Evolutionary conservation across 2,329 filamentous ascomycete genomes (phyloP).

Genomic region (Xylariaceae sp.): DNA sequence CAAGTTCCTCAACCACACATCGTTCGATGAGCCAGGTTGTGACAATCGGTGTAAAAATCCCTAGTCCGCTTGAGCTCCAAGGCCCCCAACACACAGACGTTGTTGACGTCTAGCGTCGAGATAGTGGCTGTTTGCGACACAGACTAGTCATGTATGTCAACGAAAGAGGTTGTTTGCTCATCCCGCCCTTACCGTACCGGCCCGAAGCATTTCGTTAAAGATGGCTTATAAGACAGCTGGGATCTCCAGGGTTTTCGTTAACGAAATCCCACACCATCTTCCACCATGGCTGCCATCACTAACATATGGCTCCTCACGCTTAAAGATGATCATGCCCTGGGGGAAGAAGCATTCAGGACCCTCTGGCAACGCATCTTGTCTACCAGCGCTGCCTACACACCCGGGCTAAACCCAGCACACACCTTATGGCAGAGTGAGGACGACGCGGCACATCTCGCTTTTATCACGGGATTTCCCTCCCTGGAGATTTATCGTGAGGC

Average conservation of each 20-base stretch:
- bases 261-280: neutral
- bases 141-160: too few species aligned
- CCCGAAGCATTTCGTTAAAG: too few species aligned
- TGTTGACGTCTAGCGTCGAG: too few species aligned
- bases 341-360: conserved; percentile 8
- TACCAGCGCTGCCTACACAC: conserved; percentile 1
- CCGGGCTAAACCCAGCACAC: conserved; percentile 1
- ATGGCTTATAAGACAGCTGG: too few species aligned
- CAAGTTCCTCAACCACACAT: too few species aligned
- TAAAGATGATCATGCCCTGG: conserved; percentile 8
- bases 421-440: conserved; percentile 9
- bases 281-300: conserved; percentile 5
- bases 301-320: conserved; percentile 10
- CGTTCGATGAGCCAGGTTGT: too few species aligned
- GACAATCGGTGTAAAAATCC: too few species aligned
- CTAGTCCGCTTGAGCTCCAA: too few species aligned
- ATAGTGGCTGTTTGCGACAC: neutral
- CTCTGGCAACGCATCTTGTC: conserved; percentile 1
- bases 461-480: conserved; percentile 6
- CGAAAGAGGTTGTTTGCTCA: neutral
- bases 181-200: too few species aligned
- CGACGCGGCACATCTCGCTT: conserved; percentile 6
- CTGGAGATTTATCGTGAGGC: neutral
- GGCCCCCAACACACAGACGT: too few species aligned
- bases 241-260: too few species aligned